Percentiles rank a stretch among this genome's conserved stretches.
These are phyloP conservation scores for Rhipidocladum racemiflorum DNA, from an alignment of 176 grass and related monocot genomes.

Conservation along the genomic window DNA sequence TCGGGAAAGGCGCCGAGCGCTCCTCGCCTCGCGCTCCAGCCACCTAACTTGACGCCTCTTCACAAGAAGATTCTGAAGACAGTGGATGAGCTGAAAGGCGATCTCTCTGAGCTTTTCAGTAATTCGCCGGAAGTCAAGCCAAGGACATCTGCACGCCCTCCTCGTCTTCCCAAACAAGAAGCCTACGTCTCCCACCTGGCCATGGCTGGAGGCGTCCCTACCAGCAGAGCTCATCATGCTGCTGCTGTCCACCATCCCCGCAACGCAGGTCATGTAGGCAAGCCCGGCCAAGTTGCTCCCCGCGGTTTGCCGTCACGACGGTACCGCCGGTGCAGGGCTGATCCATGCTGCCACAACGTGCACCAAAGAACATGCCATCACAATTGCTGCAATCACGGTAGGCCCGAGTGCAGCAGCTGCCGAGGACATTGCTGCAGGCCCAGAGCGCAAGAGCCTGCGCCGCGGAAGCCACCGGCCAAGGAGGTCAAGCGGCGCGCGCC, in stretches of 20 bases:
- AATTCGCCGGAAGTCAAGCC: slow-evolving; percentile 41
- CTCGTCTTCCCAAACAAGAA: slow-evolving; percentile 13
- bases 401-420: slow-evolving; percentile 34
- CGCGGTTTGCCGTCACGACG: slow-evolving; percentile 38
- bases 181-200: neutral
- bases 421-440: slow-evolving; percentile 29
- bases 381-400: slow-evolving; percentile 28
- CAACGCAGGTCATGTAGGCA: neutral
- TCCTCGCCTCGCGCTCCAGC: slow-evolving; percentile 1
- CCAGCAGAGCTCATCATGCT: slow-evolving; percentile 10
- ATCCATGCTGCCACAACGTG: neutral
- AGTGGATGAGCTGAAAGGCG: slow-evolving; percentile 69
- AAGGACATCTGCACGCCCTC: slow-evolving; percentile 9
- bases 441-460: neutral
- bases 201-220: neutral
- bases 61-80: slow-evolving; percentile 64
- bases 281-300: neutral
- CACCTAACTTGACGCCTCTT: slow-evolving; percentile 20
- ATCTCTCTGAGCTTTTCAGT: slow-evolving; percentile 68
- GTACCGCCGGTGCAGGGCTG: slow-evolving; percentile 31
- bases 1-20: slow-evolving; percentile 20
- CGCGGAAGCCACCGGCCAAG: neutral
- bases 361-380: neutral
- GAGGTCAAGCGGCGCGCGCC: slow-evolving; percentile 22
- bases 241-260: neutral